Base-by-base conservation (phyloP, 805 yeast species). In the Gaillardinia entomophila region DNA sequence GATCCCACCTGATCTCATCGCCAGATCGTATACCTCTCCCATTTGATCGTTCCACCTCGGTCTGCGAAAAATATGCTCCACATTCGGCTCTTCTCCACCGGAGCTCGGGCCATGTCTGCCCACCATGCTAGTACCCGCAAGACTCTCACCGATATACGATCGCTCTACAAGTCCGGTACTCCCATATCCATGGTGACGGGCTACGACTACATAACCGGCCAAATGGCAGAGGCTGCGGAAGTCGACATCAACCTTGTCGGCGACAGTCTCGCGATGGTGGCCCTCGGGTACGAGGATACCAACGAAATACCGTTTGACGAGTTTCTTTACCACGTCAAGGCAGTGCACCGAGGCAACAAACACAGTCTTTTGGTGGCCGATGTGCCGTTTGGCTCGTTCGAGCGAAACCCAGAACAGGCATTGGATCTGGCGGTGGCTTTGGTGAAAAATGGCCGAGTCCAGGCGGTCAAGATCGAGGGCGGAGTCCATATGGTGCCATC, bases 211-310 rank as follows among this genome's bases (percentile, higher is more conserved):
- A 76, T 89, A 12, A 79, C 95, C 0, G 92, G 79, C 1, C 62
- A 66, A 19, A 64, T 82, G 46, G 94, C 88, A 0, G 79, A 81
- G 16, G 55, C 67, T 12, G 75, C 89, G 0, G 70, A 73, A 1
- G 68, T 77, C 2, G 97, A 90, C 45, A 68, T 80, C 36, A 66
- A 80, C 5, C 67, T 90, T 2, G 79, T 90, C 3, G 98, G 98
- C 3, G 98, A 90, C 55, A 89, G 97, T 1, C 60, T 92, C 16
- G 87, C 96, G 0, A 90, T 88, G 96, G 89, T 85, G 1, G 72
- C 95, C 0, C 67, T 86, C 41, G 98, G 98, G 0, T 80, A 82
- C 49, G 68, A 67, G 2, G 78, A 82, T 26, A 82, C 97, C 0
- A 77, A 81, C 38, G 83, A 83, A 46, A 59, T 92, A 17, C 70